Conservation (phyloP, 2,329 filamentous ascomycete genomes). For the Trichoderma koningii region DNA sequence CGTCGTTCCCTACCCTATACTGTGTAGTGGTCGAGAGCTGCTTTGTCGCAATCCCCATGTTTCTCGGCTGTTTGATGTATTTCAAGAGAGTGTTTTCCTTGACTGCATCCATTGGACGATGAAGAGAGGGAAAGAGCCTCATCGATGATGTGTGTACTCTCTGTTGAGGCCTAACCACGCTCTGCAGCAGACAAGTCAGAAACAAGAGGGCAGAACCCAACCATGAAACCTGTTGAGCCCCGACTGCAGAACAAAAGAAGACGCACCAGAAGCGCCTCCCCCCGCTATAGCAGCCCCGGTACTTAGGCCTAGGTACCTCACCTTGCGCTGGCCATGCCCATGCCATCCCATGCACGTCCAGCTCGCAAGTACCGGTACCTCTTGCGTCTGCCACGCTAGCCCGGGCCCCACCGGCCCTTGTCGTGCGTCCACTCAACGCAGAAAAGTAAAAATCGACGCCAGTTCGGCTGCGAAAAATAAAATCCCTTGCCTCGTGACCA, state of each 20-base stretch:
- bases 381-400: background rate
- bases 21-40: background rate
- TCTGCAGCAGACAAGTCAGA: too few relatives aligned
- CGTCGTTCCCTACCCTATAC: background rate
- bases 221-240: too few relatives aligned
- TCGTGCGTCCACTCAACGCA: conserved; percentile 12
- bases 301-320: background rate
- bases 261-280: background rate
- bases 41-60: background rate
- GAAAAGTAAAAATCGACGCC: conserved; percentile 38
- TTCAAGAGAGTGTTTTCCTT: too few relatives aligned
- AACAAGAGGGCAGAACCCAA: too few relatives aligned
- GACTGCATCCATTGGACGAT: too few relatives aligned
- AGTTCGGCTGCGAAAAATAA: conserved; percentile 38
- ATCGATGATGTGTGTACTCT: too few relatives aligned
- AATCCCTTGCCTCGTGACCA: conserved; percentile 40
- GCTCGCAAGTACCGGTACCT: conserved; percentile 16
- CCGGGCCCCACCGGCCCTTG: conserved; percentile 20
- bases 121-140: too few relatives aligned
- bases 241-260: too few relatives aligned
- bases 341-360: too few relatives aligned
- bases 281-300: background rate
- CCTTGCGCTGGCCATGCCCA: conserved; percentile 3
- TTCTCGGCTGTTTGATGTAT: too few relatives aligned
- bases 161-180: too few relatives aligned